These are phyloP conservation scores for Gyrodon lividus DNA, from an alignment of 768 basidiomycete species.

Conservation along the genomic window DNA sequence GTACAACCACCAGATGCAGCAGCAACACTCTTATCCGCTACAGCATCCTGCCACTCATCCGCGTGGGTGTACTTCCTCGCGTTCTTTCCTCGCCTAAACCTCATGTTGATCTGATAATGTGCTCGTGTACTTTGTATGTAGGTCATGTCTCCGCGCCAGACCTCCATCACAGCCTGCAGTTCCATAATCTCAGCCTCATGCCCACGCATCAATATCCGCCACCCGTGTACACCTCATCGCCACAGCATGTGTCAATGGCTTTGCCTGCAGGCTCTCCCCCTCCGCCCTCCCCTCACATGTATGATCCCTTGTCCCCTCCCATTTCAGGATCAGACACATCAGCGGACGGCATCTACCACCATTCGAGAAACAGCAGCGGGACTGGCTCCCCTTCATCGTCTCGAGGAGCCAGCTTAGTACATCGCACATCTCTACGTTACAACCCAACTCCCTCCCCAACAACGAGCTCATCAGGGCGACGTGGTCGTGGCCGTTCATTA, in stretches of 20 bases:
- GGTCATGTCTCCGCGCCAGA: constrained; percentile 65
- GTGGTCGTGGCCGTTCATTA: constrained; percentile 61
- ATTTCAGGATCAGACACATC: constrained; percentile 89
- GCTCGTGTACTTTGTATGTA: constrained; percentile 50
- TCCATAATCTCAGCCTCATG: constrained; percentile 65
- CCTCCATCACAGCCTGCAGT: constrained; percentile 63
- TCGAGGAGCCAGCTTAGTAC: constrained; percentile 72
- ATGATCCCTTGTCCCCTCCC: constrained; percentile 83
- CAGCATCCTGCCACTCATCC: constrained; percentile 59
- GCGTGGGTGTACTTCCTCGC: constrained; percentile 63
- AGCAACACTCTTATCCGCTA: constrained; percentile 52
- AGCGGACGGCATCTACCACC: constrained; percentile 77
- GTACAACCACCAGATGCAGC: constrained; percentile 48
- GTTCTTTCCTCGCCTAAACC: constrained; percentile 43
- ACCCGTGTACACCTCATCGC: constrained; percentile 58
- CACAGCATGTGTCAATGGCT: constrained; percentile 69
- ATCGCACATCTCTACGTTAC: constrained; percentile 67
- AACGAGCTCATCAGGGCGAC: constrained; percentile 64
- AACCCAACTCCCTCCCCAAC: constrained; percentile 82
- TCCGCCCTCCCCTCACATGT: constrained; percentile 74
- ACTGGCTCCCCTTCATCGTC: constrained; percentile 79
- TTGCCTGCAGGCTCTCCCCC: constrained; percentile 68
- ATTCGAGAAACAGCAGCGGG: constrained; percentile 68
- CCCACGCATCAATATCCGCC: constrained; percentile 62
- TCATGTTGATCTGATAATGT: constrained; percentile 68